phyloP scores from a whole-genome alignment of 1,139 yeast species.

The Kurtzmaniella natalensis region DNA sequence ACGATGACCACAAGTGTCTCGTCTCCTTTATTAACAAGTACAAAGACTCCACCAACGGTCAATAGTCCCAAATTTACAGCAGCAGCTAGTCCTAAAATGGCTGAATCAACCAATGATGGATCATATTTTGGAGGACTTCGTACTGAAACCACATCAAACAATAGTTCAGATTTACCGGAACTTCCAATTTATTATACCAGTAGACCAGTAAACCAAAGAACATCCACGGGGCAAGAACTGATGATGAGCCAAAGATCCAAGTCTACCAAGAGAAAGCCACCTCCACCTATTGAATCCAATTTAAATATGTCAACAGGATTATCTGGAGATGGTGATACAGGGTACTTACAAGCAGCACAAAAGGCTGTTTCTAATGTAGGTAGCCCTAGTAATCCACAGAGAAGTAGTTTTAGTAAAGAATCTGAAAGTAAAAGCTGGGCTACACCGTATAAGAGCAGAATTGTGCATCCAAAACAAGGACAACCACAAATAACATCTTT shows the following conservation, averaged over 20 bases:
- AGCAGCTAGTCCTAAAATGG: constrained; percentile 20
- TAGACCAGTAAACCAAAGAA: constrained; percentile 12
- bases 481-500: constrained; percentile 24
- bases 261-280: constrained; percentile 30
- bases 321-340: constrained; percentile 20
- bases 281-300: constrained; percentile 26
- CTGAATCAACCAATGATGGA: constrained; percentile 20
- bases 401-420: constrained; percentile 38
- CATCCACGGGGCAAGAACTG: neutral
- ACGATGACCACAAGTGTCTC: neutral
- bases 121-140: constrained; percentile 7
- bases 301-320: constrained; percentile 36
- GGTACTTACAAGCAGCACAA: constrained; percentile 40
- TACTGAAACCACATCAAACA: constrained; percentile 6
- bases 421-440: constrained; percentile 11
- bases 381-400: constrained; percentile 20
- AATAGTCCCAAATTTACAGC: constrained; percentile 1
- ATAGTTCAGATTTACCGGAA: constrained; percentile 23
- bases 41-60: neutral
- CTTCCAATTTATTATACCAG: constrained; percentile 7
- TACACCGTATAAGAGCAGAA: constrained; percentile 6
- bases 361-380: constrained; percentile 38
- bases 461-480: constrained; percentile 2
- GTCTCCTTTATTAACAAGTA: neutral
- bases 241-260: constrained; percentile 3